Evolutionary conservation across 2,329 filamentous ascomycete species (phyloP), one percentile per base, ranked within the genome.

Genomic region (Aspergillus quadrilineatus): DNA sequence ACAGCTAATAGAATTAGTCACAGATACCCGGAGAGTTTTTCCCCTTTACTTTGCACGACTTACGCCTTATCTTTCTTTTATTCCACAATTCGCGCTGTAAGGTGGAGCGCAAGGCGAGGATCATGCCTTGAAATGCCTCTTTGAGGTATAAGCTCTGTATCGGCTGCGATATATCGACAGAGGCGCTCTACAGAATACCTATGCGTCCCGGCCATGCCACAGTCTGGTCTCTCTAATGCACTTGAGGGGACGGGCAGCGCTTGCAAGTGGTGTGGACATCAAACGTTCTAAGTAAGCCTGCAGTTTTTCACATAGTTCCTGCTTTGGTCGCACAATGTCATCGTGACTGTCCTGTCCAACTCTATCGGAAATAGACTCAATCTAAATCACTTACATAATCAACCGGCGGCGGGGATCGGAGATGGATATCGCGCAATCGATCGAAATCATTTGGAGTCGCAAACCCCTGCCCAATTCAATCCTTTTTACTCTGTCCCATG

Each of bases 101-200:
- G 78, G 78, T 80, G 77, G 78, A 79, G 78, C 77, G 71, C 76
- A 77, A 79, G 77, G 77, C 75, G 77, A 79, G 77, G 67, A 71
- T 70, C 71, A 77, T 79, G 75, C 76, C 77, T 77, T 78, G 75
- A 77, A 75, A 75, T 74, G 72, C 68, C 65, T 67, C 63, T 58
- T 55, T 29, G 26, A 14, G 6, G 28, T 44, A 4, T 32, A 74
- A 74, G 77, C 77, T 46, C 28, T 34, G 22, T 30, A 47, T 22
- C 77, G 72, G 75, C 73, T 70, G 77, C 77, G 77, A 78, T 69
- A 80, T 69, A 80, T 78, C 66, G 71, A 79, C 41, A 50, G 55
- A 50, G 55, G 30, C 42, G 17, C 22, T 29, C 22, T 39, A 32
- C n/a, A 37, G 15, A 26, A 17, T 37, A 41, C 26, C 26, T 12